Evolutionary conservation across 768 basidiomycete species (phyloP).

Genomic region (Pleurotus citrinopileatus): DNA sequence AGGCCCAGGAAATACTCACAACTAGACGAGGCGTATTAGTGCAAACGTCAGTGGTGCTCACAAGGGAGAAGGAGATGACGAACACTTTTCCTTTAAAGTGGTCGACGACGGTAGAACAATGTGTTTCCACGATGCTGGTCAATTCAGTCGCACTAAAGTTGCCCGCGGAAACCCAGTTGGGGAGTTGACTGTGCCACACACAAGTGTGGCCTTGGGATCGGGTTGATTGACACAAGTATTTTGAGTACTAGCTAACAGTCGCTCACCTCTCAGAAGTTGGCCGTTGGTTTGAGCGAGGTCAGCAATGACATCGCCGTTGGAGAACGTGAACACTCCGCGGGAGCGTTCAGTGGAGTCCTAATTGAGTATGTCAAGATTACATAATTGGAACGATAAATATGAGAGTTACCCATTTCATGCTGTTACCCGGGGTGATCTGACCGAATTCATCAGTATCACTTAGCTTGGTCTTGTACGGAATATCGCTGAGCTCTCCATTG

Average conservation of each 20-base stretch:
- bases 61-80: slow-evolving; percentile 6
- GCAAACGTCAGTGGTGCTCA: background rate
- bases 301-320: slow-evolving; percentile 30
- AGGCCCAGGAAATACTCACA: background rate
- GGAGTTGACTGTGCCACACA: slow-evolving; percentile 43
- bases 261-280: slow-evolving; percentile 32
- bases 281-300: slow-evolving; percentile 30
- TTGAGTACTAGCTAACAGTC: background rate
- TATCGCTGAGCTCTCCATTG: slow-evolving; percentile 32
- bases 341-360: slow-evolving; percentile 40
- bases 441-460: slow-evolving; percentile 34
- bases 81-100: slow-evolving; percentile 38
- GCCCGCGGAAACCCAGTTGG: slow-evolving; percentile 32
- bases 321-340: slow-evolving; percentile 30
- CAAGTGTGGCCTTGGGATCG: slow-evolving; percentile 25
- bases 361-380: background rate
- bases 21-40: background rate
- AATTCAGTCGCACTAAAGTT: slow-evolving; percentile 26
- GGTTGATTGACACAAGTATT: background rate
- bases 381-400: too few relatives aligned
- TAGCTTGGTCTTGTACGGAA: slow-evolving; percentile 33
- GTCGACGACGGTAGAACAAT: slow-evolving; percentile 32
- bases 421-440: slow-evolving; percentile 41
- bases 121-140: slow-evolving; percentile 28
- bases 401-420: slow-evolving; percentile 51